Evolutionary conservation across 768 basidiomycete genomes (phyloP), one percentile per base, ranked within the genome.

Genomic region (Antrodiella citrinella): DNA sequence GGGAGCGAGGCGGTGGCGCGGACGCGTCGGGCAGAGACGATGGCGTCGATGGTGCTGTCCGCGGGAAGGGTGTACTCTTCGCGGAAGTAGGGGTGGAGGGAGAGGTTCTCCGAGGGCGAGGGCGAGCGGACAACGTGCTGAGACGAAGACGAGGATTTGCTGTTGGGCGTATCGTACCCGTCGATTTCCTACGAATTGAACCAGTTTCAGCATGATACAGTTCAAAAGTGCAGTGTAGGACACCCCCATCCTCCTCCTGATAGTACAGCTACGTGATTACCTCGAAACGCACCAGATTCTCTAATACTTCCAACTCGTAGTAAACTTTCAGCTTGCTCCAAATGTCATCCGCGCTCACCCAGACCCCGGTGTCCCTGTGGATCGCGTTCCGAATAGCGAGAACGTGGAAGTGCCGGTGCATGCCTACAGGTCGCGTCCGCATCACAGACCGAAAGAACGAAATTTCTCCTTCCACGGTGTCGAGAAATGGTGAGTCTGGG

Each of bases 361-460:
- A 52, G 10, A 70, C 74, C 44, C 81, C 81, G 0, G 86, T 88
- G 58, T 89, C 84, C 61, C 79, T 79, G 59, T 75, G 69, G 53
- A 93, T 88, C 43, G 77, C 70, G 57, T 77, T 82, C 51, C 82
- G 81, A 45, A 93, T 84, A 51, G 80, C 76, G 50, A 93, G 71
- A 62, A 86, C 71, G 61, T 91, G 86, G 67, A 91, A 91, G 68
- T 89, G 79, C 23, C 81, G 81, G 65, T 92, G 84, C 25, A 85
- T 80, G 41, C 91, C 91, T 48, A 92, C 79, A 0, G 91, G 91
- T 49, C 91, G 75, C 15, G 87, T 78, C 42, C 81, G 81, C 77
- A 86, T 87, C 47, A 91, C 71, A 4, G 86, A 84, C 45, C 85
- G 79, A 63, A 92, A 91, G 67, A 93, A 86, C 7, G 86, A 75